Conservation (phyloP, 148 eudicot genomes). For the Dianthus caryophyllus region DNA sequence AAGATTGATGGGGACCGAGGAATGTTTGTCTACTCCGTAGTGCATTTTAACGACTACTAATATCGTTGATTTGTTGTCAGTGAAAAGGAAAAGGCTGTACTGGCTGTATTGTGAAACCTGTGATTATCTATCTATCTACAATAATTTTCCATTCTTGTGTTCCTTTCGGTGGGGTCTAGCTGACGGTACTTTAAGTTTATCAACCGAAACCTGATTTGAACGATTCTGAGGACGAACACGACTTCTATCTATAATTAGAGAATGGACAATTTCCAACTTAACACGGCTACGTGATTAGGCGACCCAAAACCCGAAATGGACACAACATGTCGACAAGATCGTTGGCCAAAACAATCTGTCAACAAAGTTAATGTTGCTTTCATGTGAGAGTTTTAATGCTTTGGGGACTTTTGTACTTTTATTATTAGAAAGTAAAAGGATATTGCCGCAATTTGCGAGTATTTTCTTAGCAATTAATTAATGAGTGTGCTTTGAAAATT, state of each 20-base stretch:
- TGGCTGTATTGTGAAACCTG: too few species aligned
- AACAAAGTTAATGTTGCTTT: constrained; percentile 11
- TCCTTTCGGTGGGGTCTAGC: background rate
- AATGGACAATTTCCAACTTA: background rate
- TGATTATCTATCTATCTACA: background rate
- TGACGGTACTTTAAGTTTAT: background rate
- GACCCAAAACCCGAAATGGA: background rate
- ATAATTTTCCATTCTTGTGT: background rate
- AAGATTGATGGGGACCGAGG: background rate
- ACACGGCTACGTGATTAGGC: background rate
- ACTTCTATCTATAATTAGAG: background rate
- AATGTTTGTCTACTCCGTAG: background rate
- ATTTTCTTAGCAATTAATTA: background rate
- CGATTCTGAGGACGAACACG: background rate
- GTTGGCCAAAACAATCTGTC: constrained; percentile 11
- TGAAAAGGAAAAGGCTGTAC: constrained; percentile 4
- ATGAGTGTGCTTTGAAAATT: background rate
- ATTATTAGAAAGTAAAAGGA: background rate
- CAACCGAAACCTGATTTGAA: background rate
- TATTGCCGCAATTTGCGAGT: background rate
- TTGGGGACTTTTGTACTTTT: too few species aligned
- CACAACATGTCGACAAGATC: background rate
- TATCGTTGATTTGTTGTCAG: constrained; percentile 13
- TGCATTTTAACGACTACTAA: constrained; percentile 1
- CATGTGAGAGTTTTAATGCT: too few species aligned